Evolutionary conservation across 1,139 yeast genomes (phyloP), one percentile per base, ranked within the genome.

Genomic region (Yamadazyma pseudoaaseri): DNA sequence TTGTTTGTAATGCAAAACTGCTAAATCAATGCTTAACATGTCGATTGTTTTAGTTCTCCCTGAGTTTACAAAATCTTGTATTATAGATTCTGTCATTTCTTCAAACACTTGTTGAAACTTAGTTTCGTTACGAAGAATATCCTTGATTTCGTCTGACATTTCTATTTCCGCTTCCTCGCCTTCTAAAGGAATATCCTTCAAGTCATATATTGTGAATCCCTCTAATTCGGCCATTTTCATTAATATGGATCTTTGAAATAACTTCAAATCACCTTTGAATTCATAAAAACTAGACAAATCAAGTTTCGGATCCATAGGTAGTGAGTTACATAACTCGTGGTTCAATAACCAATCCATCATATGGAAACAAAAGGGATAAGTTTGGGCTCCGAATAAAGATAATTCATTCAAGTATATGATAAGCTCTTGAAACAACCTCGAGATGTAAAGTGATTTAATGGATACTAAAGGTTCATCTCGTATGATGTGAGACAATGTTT

Each of bases 11-110:
- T 82, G 78, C 15, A 87, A 58, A 11, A 85, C 53, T 0, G 95
- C 96, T 34, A 87, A 67, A 44, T 92, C 97, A n/a, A 86, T 76
- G 3, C 92, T 80, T 17, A 92, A 62, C 6, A 83, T 68, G 49
- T 85, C 92, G 7, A 85, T 79, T 0, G 89, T 71, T 43, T 90
- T 71, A 8, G 78, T 72, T 41, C 83, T 60, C 11, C 62, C 66
- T 22, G 80, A 69, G 10, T 51, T 48, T 5, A 70, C 65, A 47
- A 74, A 77, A 37, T 74, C 73, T 20, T 61, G 58, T 20, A 76
- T 67, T 1, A 76, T 52, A 18, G 33, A 52, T 26, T 65, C 69
- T 0, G 83, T 79, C 4, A 72, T 44, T 3, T 49, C 41, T 38
- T 71, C 63, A 41, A 61, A 63, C 9, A 42, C 36, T 5, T 40